Base-by-base conservation (phyloP, 805 yeast species). In the Starmerella apicola region DNA sequence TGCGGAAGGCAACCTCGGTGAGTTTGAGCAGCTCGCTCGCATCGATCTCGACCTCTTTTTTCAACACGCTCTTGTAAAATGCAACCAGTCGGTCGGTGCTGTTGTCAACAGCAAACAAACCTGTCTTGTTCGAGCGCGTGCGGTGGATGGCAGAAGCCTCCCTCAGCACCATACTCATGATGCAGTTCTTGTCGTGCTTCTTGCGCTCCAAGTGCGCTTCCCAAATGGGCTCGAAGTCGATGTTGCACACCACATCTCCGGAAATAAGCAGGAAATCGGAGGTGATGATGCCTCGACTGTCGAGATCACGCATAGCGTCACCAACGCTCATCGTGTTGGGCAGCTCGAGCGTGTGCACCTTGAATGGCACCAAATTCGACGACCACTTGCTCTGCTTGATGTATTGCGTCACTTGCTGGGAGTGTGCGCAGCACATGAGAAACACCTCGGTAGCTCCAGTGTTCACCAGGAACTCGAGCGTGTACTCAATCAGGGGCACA, bases 251-350 rank as follows among this genome's bases (percentile, higher is more conserved):
- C 16, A 88, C 93, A 58, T 91, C 98, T 45, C 98, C 98, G 7
- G 93, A 76, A 24, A 91, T 81, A 27, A 91, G 67, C 41, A 91
- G 64, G 54, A 91, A 91, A 60, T 91, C 98, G 12, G 93, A 86
- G 1, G 81, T 75, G 37, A 91, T 82, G 42, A 88, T 64, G 5
- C 95, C 95, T 51, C 94, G 69, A 45, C 82, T 78, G 59, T 91
- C 98, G 43, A 91, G 65, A 56, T 88, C 97, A 58, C 98, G 72
- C 94, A 91, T 82, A 17, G 94, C 93, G 62, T 91, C 98, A 50
- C 98, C 98, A 9, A 88, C 94, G 21, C 94, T 81, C 59, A 86
- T 66, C 9, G 91, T 77, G 58, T 88, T 95, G 35, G 84, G 74
- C 19, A 93, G 75, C 68, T 81, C 71, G 38, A 88, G 73, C 3